Percentiles rank a stretch among this genome's conserved stretches.
These are phyloP conservation scores for Oldenlandia corymbosa DNA, from an alignment of 257 asterid species.

Conservation along the genomic window DNA sequence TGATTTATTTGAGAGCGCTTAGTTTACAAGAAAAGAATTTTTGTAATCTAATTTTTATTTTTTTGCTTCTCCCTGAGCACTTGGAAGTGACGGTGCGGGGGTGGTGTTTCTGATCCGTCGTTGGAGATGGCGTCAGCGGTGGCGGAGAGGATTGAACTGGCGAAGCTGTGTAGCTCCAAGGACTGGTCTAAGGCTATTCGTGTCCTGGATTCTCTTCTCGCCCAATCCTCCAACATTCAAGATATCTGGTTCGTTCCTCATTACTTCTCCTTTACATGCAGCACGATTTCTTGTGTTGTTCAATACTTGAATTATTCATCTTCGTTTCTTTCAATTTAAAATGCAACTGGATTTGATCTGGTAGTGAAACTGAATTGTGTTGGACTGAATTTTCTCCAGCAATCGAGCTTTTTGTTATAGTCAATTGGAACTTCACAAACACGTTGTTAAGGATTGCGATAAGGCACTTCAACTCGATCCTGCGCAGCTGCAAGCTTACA, in stretches of 20 bases:
- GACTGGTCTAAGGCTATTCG: constrained; percentile 99
- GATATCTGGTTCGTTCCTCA: constrained; percentile 64
- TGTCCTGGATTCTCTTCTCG: constrained; percentile 72
- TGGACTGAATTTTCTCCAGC: constrained; percentile 33
- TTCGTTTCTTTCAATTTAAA: not conserved
- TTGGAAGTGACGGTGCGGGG: not conserved
- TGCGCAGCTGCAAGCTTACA: constrained; percentile 65
- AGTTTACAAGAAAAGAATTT: constrained; percentile 12
- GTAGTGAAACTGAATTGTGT: constrained; percentile 16
- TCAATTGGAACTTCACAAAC: constrained; percentile 96
- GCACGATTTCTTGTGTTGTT: not conserved
- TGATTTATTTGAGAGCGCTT: not conserved
- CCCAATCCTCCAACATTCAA: constrained; percentile 59
- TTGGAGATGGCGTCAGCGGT: constrained; percentile 50
- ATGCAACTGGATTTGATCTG: constrained; percentile 17
- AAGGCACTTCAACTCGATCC: constrained; percentile 90
- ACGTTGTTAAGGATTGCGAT: constrained; percentile 84
- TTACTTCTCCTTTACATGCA: constrained; percentile 5
- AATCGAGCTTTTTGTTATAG: constrained; percentile 96
- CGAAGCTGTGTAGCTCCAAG: constrained; percentile 76
- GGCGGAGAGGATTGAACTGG: constrained; percentile 71
- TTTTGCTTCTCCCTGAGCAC: not conserved
- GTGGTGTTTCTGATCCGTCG: constrained; percentile 17
- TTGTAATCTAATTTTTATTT: too few species aligned
- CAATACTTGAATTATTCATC: not conserved